Conservation (phyloP, 371 early-diverging fungal genomes). For the Syncephalastrum contaminatum region DNA sequence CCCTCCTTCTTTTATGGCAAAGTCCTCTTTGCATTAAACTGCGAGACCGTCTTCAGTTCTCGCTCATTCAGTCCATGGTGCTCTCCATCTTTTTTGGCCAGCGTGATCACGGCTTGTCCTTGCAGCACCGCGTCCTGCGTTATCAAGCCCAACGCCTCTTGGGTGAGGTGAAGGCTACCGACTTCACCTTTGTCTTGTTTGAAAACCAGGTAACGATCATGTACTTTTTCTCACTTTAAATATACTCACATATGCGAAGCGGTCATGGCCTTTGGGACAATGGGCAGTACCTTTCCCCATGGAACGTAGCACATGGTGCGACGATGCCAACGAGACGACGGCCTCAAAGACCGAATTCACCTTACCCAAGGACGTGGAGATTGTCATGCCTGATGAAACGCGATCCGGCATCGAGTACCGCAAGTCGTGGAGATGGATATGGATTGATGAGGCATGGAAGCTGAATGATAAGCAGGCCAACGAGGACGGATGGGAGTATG, state of each 20-base stretch:
- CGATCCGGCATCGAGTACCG: constrained; percentile 1
- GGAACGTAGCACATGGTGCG: constrained; percentile 19
- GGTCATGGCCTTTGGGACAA: constrained; percentile 17
- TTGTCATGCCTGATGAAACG: background rate
- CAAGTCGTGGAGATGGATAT: constrained; percentile 16
- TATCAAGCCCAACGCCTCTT: constrained; percentile 13
- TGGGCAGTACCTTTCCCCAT: constrained; percentile 10
- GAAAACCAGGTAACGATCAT: constrained; percentile 19
- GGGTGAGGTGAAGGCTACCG: background rate
- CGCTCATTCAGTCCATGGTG: constrained; percentile 14
- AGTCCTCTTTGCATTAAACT: background rate
- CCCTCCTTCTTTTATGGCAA: constrained; percentile 4
- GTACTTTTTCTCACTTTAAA: background rate
- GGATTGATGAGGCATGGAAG: constrained; percentile 18
- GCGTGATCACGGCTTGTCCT: background rate
- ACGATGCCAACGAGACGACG: constrained; percentile 12
- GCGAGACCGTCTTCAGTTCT: constrained; percentile 5
- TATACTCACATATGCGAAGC: constrained; percentile 7
- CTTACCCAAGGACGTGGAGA: constrained; percentile 13
- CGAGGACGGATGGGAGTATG: constrained; percentile 21
- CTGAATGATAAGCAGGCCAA: constrained; percentile 5
- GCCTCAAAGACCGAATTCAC: constrained; percentile 11
- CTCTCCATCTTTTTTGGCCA: constrained; percentile 13
- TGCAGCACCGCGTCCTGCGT: constrained; percentile 13
- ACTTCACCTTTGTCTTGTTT: constrained; percentile 18